Conservation (phyloP, 2,329 filamentous ascomycete genomes). For the Apiospora saccharicola region DNA sequence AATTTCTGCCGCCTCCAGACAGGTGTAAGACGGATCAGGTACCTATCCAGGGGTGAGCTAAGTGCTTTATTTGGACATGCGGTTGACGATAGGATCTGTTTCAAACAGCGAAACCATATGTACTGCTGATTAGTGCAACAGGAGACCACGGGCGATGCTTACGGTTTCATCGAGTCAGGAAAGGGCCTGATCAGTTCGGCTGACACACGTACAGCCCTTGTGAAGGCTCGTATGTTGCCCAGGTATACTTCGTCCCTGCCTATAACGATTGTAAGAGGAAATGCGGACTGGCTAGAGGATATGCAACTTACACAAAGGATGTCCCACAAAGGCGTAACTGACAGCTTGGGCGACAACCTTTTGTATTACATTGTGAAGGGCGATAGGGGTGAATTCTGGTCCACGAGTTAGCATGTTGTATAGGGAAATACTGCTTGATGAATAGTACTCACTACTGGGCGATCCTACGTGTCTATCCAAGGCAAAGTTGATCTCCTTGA, state of each 20-base stretch:
- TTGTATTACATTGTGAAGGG: slow-evolving; percentile 3
- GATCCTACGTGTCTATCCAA: slow-evolving; percentile 17
- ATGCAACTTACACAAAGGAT: slow-evolving; percentile 15
- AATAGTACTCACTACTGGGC: not conserved
- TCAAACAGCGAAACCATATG: too few relatives aligned
- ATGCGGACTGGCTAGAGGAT: not conserved
- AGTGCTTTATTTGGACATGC: not conserved
- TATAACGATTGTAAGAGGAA: not conserved
- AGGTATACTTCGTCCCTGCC: slow-evolving; percentile 19
- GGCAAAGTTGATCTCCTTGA: slow-evolving; percentile 14
- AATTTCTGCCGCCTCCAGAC: slow-evolving; percentile 15
- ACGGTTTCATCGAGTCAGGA: slow-evolving; percentile 17
- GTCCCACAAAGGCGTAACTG: slow-evolving; percentile 17
- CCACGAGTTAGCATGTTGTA: not conserved
- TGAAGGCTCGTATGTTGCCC: slow-evolving; percentile 20
- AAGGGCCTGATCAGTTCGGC: slow-evolving; percentile 16
- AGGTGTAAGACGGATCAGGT: slow-evolving; percentile 20
- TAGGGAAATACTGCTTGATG: too few relatives aligned
- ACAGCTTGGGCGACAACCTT: slow-evolving; percentile 10
- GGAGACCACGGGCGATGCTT: not conserved
- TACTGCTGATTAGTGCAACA: not conserved
- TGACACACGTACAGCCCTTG: not conserved
- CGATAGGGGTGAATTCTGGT: not conserved
- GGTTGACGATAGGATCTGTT: not conserved
- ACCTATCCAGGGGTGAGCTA: not conserved